These are phyloP conservation scores for Smallanthus sonchifolius DNA, from an alignment of 129 eudicot species.

Conservation along the genomic window DNA sequence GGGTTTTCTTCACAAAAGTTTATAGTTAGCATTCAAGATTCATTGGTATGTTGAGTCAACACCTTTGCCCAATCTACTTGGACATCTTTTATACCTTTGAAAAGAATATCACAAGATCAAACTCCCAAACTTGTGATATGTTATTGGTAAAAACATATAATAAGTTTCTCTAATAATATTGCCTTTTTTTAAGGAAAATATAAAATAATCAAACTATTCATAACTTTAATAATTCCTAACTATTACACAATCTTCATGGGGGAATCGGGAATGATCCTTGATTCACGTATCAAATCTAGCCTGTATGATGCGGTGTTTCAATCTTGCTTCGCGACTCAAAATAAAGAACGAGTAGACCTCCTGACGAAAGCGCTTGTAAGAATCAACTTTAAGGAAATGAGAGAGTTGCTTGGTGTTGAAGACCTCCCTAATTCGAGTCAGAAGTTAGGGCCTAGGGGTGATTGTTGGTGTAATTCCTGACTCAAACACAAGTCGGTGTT, in stretches of 20 bases:
- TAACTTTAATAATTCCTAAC: neutral
- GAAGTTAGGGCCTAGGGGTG: no score
- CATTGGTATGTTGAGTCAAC: conserved; percentile 21
- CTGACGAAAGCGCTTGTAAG: no score
- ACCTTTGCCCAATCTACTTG: conserved; percentile 11
- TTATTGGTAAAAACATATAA: neutral
- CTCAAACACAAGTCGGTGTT: no score
- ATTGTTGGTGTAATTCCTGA: no score
- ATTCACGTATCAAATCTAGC: no score
- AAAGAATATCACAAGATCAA: neutral
- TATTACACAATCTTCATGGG: neutral
- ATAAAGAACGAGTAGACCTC: no score
- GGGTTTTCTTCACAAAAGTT: conserved; percentile 28
- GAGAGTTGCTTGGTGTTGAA: no score
- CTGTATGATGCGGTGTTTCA: no score
- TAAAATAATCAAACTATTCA: neutral
- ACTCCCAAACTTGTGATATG: neutral
- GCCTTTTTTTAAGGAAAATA: neutral
- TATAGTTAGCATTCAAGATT: conserved; percentile 30
- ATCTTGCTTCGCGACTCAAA: no score
- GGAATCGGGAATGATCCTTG: no score
- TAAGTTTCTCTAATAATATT: neutral
- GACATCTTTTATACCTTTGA: conserved; percentile 5
- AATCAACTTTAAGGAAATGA: no score
- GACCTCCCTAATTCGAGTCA: no score